These are phyloP conservation scores for Penicillium soppii DNA, from an alignment of 495 filamentous ascomycete species.

Conservation along the genomic window DNA sequence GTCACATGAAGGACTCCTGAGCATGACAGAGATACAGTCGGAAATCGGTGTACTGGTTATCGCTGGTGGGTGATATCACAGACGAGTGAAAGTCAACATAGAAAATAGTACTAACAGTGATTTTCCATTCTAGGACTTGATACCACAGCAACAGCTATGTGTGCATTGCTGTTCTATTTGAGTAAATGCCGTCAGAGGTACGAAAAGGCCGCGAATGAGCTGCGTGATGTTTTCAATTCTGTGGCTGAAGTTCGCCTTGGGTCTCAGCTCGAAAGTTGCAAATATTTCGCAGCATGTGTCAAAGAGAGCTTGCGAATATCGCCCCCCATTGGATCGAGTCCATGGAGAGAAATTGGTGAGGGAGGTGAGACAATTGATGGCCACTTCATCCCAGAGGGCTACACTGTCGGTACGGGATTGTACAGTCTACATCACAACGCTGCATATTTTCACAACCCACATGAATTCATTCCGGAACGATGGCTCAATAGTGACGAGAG, in stretches of 20 bases:
- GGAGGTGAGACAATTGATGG: slow-evolving; percentile 43
- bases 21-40: too few species aligned
- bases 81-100: too few species aligned
- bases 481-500: slow-evolving; percentile 33
- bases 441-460: slow-evolving; percentile 52
- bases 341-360: neutral
- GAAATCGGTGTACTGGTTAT: too few species aligned
- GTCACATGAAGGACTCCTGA: too few species aligned
- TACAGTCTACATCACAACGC: slow-evolving; percentile 59
- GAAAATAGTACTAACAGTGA: too few species aligned
- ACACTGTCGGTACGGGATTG: slow-evolving; percentile 51
- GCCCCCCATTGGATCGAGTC: neutral
- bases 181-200: slow-evolving; percentile 45
- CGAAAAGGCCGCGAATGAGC: neutral
- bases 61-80: too few species aligned
- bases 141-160: slow-evolving; percentile 63
- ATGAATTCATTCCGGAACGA: slow-evolving; percentile 52
- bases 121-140: slow-evolving; percentile 55
- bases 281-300: neutral
- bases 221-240: neutral
- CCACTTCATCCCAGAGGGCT: slow-evolving; percentile 51
- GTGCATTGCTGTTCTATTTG: slow-evolving; percentile 66
- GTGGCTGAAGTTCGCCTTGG: neutral
- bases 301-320: neutral
- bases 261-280: slow-evolving; percentile 4